Evolutionary conservation across 1,284 basidiomycete species (phyloP), one percentile per base, ranked within the genome.

Genomic region (Ganoderma sinense): DNA sequence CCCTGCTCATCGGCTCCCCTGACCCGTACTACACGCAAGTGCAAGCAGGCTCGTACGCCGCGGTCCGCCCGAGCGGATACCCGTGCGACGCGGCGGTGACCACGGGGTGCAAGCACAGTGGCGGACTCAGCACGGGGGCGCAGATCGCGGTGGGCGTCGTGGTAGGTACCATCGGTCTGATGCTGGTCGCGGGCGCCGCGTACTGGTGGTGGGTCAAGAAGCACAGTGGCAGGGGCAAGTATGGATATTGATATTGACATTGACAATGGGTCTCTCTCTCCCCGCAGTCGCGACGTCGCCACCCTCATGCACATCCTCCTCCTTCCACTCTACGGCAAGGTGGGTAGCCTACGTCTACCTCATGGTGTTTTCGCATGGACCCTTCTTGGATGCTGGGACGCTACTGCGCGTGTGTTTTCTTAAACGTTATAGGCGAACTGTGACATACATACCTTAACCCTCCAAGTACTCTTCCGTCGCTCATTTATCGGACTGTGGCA

Each of bases 1-100:
- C 91, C 67, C 85, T 91, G 55, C 77, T 91, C 67, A 90, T 87
- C 71, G 88, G 90, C 70, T 86, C 86, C 1, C 82, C 83, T n/a
- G 94, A 97, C 75, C 96, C 96, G 0, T 94, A 86, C 81, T 97
- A 90, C 78, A 94, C 92, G 31, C 80, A 84, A 14, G 82, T 97
- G 41, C 80, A 88, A 78, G 87, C 86, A 0, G 93, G 92, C 43
- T 88, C 87, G 59, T 95, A 92, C 78, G 85, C 84, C 4, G 85
- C 85, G 61, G 86, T 87, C 41, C 85, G 85, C 67, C 94, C 94
- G 0, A 80, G 82, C 6, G 94, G 92, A 33, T 79, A 82, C 69
- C 95, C 94, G 1, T 96, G 95, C 78, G 95, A 96, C 76, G 85
- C 84, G 36, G 94, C 87, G 26, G 88, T 93, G 73, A 83, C 84